These are phyloP conservation scores for Fomitiporia mediterranea DNA, from an alignment of 1,284 basidiomycete genomes.

Conservation along the genomic window DNA sequence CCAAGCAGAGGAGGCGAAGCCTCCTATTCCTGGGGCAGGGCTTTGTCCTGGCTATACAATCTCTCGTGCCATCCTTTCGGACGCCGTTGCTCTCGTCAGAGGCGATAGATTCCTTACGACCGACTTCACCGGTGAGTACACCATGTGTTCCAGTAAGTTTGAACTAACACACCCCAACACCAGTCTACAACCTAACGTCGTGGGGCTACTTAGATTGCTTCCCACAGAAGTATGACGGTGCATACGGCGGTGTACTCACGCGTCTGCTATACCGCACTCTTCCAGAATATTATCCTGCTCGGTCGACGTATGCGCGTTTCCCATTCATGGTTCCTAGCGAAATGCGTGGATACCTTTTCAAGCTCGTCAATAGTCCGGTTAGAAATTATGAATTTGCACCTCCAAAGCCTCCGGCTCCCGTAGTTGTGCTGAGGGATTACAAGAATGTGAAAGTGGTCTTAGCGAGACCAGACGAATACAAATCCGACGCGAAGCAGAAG, in stretches of 20 bases:
- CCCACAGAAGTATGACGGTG: constrained; percentile 58
- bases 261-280: constrained; percentile 68
- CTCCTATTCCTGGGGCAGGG: constrained; percentile 69
- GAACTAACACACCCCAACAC: constrained; percentile 10
- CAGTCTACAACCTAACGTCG: constrained; percentile 66
- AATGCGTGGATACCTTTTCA: constrained; percentile 36
- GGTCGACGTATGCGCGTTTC: constrained; percentile 60
- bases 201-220: constrained; percentile 76
- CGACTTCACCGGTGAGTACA: constrained; percentile 64
- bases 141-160: no score
- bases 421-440: constrained; percentile 30
- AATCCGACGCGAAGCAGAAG: constrained; percentile 31
- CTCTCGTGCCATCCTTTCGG: constrained; percentile 77
- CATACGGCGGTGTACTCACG: constrained; percentile 69
- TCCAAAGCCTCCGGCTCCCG: constrained; percentile 31
- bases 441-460: constrained; percentile 36
- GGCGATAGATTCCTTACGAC: constrained; percentile 77
- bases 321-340: constrained; percentile 53
- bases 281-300: constrained; percentile 59
- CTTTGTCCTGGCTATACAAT: constrained; percentile 86
- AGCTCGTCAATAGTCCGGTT: constrained; percentile 29
- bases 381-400: constrained; percentile 45
- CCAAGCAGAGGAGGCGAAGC: constrained; percentile 73
- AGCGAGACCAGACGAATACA: constrained; percentile 28
- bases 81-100: constrained; percentile 60